Evolutionary conservation across 23 red algal genomes (phyloP).

Genomic region (Rhodosorus marinus): DNA sequence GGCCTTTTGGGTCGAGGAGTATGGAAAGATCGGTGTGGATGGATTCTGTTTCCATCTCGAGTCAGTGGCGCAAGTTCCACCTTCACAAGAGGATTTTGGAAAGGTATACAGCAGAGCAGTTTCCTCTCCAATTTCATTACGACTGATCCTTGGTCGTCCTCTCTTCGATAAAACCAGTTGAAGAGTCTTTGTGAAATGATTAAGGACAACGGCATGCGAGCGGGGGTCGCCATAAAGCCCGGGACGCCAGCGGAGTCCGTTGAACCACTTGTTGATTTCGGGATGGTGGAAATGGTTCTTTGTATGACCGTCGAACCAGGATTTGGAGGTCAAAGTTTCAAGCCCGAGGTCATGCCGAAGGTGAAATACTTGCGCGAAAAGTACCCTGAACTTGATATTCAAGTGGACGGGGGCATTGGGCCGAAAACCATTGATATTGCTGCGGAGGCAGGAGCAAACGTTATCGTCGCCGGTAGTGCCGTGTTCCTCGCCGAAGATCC

Average conservation of each 20-base stretch:
- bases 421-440: conserved; percentile 12
- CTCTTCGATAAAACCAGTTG: no score
- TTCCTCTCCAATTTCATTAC: no score
- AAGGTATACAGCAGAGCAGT: no score
- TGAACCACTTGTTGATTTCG: conserved; percentile 64
- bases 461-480: conserved; percentile 64
- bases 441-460: conserved; percentile 84
- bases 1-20: conserved; percentile 38
- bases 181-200: conserved; percentile 6
- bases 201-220: conserved; percentile 33
- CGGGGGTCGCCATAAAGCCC: conserved; percentile 93
- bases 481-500: conserved; percentile 58
- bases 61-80: background rate
- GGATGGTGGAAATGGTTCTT: conserved; percentile 49
- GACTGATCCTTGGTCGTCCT: no score
- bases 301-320: conserved; percentile 96
- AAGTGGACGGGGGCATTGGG: conserved; percentile 94
- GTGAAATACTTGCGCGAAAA: conserved; percentile 49
- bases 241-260: conserved; percentile 64
- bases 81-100: no score
- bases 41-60: background rate
- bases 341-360: conserved; percentile 43
- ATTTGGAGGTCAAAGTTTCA: conserved; percentile 83
- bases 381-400: conserved; percentile 41
- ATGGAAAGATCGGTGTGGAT: conserved; percentile 74